phyloP scores from a whole-genome alignment of 2,329 filamentous ascomycete genomes.

The Fusarium sp. region DNA sequence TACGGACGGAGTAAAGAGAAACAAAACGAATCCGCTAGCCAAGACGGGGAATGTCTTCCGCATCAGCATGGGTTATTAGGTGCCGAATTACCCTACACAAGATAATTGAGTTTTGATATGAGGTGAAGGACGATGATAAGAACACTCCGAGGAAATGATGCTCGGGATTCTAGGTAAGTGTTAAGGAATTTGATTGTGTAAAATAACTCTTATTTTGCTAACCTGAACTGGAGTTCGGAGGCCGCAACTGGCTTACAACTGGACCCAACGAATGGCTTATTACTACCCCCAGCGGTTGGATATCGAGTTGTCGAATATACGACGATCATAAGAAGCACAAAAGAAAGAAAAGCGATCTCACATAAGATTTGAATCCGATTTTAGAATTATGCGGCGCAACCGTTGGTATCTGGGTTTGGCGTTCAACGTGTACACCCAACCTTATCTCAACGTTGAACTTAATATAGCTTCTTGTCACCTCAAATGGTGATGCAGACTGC shows the following conservation, averaged over 20 bases:
- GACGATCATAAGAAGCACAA: not conserved
- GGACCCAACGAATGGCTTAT: not conserved
- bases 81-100: slow-evolving; percentile 15
- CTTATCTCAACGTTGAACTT: slow-evolving; percentile 7
- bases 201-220: not conserved
- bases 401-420: not conserved
- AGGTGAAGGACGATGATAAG: not conserved
- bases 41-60: not conserved
- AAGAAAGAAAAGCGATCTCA: not conserved
- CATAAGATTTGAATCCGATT: not conserved
- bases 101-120: not conserved
- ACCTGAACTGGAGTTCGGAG: not conserved
- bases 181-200: too few species aligned
- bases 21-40: slow-evolving; percentile 18
- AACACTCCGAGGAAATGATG: not conserved
- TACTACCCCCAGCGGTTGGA: not conserved
- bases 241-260: not conserved
- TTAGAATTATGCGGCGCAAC: not conserved
- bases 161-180: not conserved
- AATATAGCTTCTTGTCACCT: not conserved
- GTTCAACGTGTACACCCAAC: slow-evolving; percentile 2
- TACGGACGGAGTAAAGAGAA: too few species aligned
- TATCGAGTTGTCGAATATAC: not conserved
- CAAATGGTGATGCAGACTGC: not conserved
- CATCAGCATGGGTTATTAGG: not conserved